Base-by-base conservation (phyloP, 345 rosid genomes). In the Arabis alpina region DNA sequence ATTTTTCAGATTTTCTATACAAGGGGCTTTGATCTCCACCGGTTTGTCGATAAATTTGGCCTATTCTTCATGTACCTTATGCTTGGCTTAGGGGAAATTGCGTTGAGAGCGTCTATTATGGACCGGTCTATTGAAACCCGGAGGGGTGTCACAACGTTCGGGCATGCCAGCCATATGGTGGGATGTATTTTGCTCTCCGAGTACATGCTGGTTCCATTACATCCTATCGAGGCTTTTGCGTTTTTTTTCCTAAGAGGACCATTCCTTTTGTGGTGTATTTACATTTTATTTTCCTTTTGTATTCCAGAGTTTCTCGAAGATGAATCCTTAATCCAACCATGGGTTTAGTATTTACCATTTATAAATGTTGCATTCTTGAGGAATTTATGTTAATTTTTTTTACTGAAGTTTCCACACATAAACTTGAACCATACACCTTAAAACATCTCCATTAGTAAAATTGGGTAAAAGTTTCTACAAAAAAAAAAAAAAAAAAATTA, bases 1-100 rank as follows among this genome's bases (percentile, higher is more conserved):
- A 49, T 49, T 49, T 49, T 49, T 16, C 53, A 19, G 28, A 49
- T 49, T 49, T 49, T 49, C 27, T 8, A 49, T 49, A 49, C 13
- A 49, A 19, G 25, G 12, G 53, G 53, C 5, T 49, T 49, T 49
- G 28, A 10, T 49, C 53, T 49, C 53, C 1, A 1, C 28, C 25
- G 10, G 28, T 19, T 49, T 49, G 3, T 49, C 27, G 5, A 49
- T 49, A 8, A 19, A 23, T 8, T 19, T 49, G 28, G 53, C 27
- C 1, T 19, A 12, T 49, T 19, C 53, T 10, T 19, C 27, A 3
- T 49, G 27, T 49, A 49, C 53, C 53, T 49, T 7, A 0, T 19
- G 11, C 9, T 3, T 8, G 53, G 53, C 53, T 49, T 49, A 49
- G 6, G 3, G 27, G 53, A 49, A 49, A 49, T 49, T 19, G 28